These are phyloP conservation scores for Panicum miliaceum DNA, from an alignment of 176 grass and related monocot species.

Conservation along the genomic window DNA sequence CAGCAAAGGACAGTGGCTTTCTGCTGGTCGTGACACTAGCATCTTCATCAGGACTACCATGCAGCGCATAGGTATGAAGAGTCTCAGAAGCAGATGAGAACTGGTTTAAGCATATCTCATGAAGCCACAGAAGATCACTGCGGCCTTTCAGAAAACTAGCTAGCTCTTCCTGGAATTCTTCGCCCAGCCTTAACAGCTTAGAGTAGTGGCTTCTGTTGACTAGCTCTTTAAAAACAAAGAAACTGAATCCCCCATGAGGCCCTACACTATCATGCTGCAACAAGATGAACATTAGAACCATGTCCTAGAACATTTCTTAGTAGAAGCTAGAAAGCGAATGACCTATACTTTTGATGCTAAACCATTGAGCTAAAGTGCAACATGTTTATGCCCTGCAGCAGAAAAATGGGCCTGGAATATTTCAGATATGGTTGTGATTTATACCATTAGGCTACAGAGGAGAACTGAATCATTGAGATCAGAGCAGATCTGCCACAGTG, in stretches of 20 bases:
- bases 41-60: slow-evolving; percentile 44
- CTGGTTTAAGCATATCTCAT: slow-evolving; percentile 84
- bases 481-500: slow-evolving; percentile 96
- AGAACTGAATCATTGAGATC: slow-evolving; percentile 91
- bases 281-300: slow-evolving; percentile 43
- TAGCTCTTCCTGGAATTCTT: slow-evolving; percentile 97
- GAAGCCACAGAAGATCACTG: slow-evolving; percentile 85
- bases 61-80: slow-evolving; percentile 73
- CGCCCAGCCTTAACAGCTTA: slow-evolving; percentile 91
- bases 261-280: slow-evolving; percentile 95
- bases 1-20: slow-evolving; percentile 57
- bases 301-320: slow-evolving; percentile 24
- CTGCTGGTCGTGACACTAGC: slow-evolving; percentile 44
- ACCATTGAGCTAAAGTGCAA: slow-evolving; percentile 11
- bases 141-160: slow-evolving; percentile 82
- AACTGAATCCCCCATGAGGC: slow-evolving; percentile 93
- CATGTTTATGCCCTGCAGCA: slow-evolving; percentile 9
- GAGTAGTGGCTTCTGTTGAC: slow-evolving; percentile 56
- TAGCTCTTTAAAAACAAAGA: slow-evolving; percentile 86
- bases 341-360: not conserved
- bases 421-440: slow-evolving; percentile 31
- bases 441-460: slow-evolving; percentile 93
- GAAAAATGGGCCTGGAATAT: slow-evolving; percentile 25
- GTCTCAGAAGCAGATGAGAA: slow-evolving; percentile 82
- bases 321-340: slow-evolving; percentile 20